These are phyloP conservation scores for Teunomyces atbi DNA, from an alignment of 805 yeast genomes.

Conservation along the genomic window DNA sequence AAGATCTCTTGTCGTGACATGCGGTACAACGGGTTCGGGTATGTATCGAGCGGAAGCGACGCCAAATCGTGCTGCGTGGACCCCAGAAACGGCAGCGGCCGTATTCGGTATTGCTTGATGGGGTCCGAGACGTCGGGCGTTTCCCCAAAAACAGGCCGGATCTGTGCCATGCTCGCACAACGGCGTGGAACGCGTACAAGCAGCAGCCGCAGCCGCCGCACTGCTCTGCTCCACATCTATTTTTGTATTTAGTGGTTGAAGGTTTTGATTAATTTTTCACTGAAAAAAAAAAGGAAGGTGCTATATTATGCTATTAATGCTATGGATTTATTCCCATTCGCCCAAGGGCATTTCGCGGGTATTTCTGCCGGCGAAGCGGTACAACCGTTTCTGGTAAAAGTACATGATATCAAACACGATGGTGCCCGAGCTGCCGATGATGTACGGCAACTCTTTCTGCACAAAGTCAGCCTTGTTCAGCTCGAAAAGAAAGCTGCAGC, in stretches of 20 bases:
- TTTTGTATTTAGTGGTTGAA: not conserved
- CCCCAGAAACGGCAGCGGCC: constrained; percentile 16
- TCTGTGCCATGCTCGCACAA: constrained; percentile 1
- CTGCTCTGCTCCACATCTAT: constrained; percentile 3
- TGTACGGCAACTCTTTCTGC: constrained; percentile 71
- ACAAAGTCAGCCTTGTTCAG: constrained; percentile 47
- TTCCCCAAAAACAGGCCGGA: not conserved
- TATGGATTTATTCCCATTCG: constrained; percentile 6
- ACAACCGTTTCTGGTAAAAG: constrained; percentile 56
- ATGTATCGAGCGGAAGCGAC: constrained; percentile 18
- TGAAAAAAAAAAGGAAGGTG: not conserved
- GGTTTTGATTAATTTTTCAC: not conserved
- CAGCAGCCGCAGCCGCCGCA: not conserved
- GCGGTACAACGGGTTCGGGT: constrained; percentile 35
- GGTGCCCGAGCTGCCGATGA: constrained; percentile 85
- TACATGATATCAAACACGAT: constrained; percentile 70
- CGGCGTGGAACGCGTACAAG: not conserved
- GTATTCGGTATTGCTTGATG: constrained; percentile 7
- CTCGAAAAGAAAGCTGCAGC: constrained; percentile 47
- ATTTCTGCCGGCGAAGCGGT: constrained; percentile 13
- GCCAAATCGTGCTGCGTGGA: constrained; percentile 6
- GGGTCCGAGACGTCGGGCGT: not conserved
- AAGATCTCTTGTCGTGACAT: constrained; percentile 26
- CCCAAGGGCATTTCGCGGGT: constrained; percentile 9
- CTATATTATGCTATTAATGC: not conserved